These are phyloP conservation scores for Acer negundo DNA, from an alignment of 345 rosid species.

Conservation along the genomic window DNA sequence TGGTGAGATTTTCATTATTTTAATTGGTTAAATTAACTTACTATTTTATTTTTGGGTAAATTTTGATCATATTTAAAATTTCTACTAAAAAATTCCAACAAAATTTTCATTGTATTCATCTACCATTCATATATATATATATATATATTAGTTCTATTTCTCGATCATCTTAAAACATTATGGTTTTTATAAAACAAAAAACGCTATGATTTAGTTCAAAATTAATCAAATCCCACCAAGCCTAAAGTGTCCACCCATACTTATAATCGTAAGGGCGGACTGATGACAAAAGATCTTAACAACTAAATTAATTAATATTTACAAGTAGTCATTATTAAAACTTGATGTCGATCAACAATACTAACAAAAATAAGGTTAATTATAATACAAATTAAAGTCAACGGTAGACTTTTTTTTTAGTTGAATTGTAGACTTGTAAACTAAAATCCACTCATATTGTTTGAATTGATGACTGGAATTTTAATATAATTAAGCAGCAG, in stretches of 20 bases:
- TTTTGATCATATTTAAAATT: neutral
- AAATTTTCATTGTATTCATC: neutral
- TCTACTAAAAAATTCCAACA: neutral
- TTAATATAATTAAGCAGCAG: neutral
- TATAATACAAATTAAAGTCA: neutral
- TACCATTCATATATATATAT: neutral
- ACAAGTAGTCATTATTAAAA: neutral
- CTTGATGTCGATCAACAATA: constrained; percentile 15
- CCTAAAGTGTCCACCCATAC: neutral
- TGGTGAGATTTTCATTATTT: constrained; percentile 9
- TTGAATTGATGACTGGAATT: too few relatives aligned
- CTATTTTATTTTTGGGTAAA: neutral
- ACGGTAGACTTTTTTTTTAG: too few relatives aligned
- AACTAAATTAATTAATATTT: neutral
- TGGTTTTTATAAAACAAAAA: too few relatives aligned
- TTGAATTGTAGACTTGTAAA: too few relatives aligned
- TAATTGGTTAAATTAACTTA: too few relatives aligned
- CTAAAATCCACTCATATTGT: too few relatives aligned
- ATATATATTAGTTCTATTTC: neutral
- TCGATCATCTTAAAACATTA: neutral
- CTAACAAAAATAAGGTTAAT: neutral
- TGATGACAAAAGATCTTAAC: neutral
- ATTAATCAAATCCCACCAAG: neutral
- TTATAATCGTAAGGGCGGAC: too few relatives aligned
- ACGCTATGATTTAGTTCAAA: neutral